These are phyloP conservation scores for Epichloe glyceriae DNA, from an alignment of 2,329 filamentous ascomycete genomes.

Conservation along the genomic window DNA sequence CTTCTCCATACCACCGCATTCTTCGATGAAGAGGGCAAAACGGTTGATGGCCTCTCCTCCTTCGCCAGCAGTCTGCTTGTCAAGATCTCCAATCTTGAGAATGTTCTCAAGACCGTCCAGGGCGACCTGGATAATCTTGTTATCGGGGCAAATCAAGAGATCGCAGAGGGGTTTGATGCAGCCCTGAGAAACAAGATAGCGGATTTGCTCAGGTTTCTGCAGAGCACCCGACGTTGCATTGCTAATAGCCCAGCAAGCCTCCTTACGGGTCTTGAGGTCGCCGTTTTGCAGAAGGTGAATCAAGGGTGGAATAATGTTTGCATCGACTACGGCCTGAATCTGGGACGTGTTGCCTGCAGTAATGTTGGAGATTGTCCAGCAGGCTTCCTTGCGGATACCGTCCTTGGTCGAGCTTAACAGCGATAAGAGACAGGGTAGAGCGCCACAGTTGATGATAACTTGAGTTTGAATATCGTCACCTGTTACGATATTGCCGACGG, in stretches of 20 bases:
- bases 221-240: constrained; percentile 95
- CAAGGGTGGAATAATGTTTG: constrained; percentile 89
- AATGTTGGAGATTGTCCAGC: constrained; percentile 99
- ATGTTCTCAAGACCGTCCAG: constrained; percentile 98
- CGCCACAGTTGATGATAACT: constrained; percentile 97
- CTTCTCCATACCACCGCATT: constrained; percentile 99
- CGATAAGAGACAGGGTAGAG: constrained; percentile 81
- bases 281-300: constrained; percentile 94
- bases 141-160: constrained; percentile 88
- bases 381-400: constrained; percentile 96
- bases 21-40: constrained; percentile 95
- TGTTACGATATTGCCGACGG: constrained; percentile 96
- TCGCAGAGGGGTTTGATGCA: constrained; percentile 98
- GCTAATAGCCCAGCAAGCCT: constrained; percentile 98
- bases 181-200: constrained; percentile 83
- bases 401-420: constrained; percentile 96
- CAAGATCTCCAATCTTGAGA: constrained; percentile 96
- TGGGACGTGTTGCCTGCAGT: constrained; percentile 96
- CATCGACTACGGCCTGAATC: constrained; percentile 93
- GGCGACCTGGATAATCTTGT: constrained; percentile 99
- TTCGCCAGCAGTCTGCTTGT: constrained; percentile 77
- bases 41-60: constrained; percentile 76
- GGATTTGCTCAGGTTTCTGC: constrained; percentile 97
- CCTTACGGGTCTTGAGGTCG: constrained; percentile 97
- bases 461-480: constrained; percentile 98